Evolutionary conservation across 129 eudicot genomes (phyloP), one percentile per base, ranked within the genome.

Genomic region (Pittosporum tobira): DNA sequence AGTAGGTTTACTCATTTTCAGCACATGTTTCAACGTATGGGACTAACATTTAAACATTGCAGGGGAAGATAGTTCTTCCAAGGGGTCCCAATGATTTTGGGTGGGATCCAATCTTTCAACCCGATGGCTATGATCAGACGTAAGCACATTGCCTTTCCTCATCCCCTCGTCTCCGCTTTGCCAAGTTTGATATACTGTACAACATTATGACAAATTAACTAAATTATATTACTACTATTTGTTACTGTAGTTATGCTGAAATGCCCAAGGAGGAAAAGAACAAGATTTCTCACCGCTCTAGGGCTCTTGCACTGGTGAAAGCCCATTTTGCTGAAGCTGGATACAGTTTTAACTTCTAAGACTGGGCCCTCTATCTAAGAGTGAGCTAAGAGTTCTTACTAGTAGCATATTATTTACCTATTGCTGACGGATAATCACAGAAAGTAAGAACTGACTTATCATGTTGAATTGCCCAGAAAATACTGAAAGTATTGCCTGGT

Each of bases 21-120:
- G n/a, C n/a, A 52, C 14, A 14, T 52, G 37, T 29, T 54, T 28
- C 19, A n/a, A 28, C 42, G 16, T 7, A 9, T 4, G 43, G 7
- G 59, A 16, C 42, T n/a, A 31, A 56, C 12, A 14, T 31, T 21
- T 56, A 3, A 31, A 24, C 23, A 64, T 64, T 73, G 37, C 78
- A 89, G 97, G 97, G 97, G 43, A 85, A 73, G 75, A 89, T 89
- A 24, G 95, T 89, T 69, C 79, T 84, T 40, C 76, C 97, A 64
- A 85, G 95, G 79, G 97, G 95, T 64, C 97, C 97, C 21, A 85
- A 73, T 23, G 93, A 88, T 58, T 88, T 88, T 68, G 97, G 95
- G 48, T 88, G 97, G 97, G 97, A 88, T 75, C 97, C 96, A 7
- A 68, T 84, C 40, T 88, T 88, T 59, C 81, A 84, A 72, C 97